These are phyloP conservation scores for Suillus cothurnatus DNA, from an alignment of 768 basidiomycete genomes.

Conservation along the genomic window DNA sequence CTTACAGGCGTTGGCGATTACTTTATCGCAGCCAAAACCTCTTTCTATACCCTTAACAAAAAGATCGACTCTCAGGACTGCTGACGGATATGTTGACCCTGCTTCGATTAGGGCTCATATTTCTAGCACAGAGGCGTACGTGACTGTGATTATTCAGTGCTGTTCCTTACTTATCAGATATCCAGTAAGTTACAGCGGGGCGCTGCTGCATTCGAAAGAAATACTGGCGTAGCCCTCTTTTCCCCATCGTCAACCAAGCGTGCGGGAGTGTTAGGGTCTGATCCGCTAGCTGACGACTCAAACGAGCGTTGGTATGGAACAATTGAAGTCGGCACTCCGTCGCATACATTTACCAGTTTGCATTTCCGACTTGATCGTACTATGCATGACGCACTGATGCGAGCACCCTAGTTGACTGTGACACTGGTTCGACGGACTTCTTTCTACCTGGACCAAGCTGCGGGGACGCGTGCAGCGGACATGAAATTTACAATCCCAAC, in stretches of 20 bases:
- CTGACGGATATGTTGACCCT: constrained; percentile 22
- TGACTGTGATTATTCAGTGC: not conserved
- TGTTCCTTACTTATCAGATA: constrained; percentile 9
- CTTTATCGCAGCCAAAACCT: constrained; percentile 14
- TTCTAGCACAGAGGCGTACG: constrained; percentile 13
- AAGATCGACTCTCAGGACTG: constrained; percentile 10
- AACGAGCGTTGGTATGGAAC: constrained; percentile 27
- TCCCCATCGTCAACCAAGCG: not conserved
- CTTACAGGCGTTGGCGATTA: constrained; percentile 20
- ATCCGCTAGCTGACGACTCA: constrained; percentile 18
- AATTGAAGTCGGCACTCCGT: constrained; percentile 27
- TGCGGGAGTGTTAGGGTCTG: not conserved
- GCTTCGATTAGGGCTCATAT: constrained; percentile 18
- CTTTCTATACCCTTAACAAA: constrained; percentile 24
- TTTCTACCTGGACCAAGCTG: constrained; percentile 34
- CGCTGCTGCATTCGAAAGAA: constrained; percentile 10
- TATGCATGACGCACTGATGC: not conserved
- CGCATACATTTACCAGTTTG: constrained; percentile 22
- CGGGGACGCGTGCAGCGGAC: constrained; percentile 32
- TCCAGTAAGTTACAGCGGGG: constrained; percentile 24
- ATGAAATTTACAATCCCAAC: constrained; percentile 39
- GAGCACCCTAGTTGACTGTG: constrained; percentile 29
- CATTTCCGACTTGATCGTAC: not conserved
- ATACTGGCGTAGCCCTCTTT: not conserved
- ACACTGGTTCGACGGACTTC: constrained; percentile 38